Evolutionary conservation across 73 alveolate species (phyloP).

Genomic region (Paramecium octaurelia): DNA sequence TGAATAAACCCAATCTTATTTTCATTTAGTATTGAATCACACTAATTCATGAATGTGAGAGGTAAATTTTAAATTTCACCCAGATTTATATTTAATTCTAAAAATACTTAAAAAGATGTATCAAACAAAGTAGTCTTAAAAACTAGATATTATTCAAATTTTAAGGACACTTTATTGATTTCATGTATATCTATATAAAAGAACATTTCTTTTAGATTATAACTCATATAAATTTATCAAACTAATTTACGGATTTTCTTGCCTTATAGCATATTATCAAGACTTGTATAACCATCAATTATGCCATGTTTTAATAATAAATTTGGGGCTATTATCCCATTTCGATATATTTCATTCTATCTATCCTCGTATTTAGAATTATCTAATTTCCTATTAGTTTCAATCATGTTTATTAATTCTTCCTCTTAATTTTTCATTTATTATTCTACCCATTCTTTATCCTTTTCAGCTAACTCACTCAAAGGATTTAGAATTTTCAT

Average conservation of each 20-base stretch:
- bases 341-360: neutral
- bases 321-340: neutral
- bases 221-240: neutral
- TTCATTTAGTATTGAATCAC: too few species aligned
- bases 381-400: neutral
- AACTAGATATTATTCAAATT: too few species aligned
- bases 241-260: neutral
- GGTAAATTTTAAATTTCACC: too few species aligned
- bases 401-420: neutral
- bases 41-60: too few species aligned
- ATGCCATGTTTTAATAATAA: neutral
- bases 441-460: neutral
- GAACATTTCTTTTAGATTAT: neutral
- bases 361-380: neutral
- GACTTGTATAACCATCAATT: neutral
- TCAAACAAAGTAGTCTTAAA: too few species aligned
- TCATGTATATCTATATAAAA: too few species aligned
- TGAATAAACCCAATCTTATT: too few species aligned
- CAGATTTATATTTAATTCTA: too few species aligned
- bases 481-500: neutral
- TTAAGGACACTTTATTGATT: too few species aligned
- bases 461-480: neutral
- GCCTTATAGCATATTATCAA: neutral
- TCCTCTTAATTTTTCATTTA: neutral
- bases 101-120: too few species aligned